phyloP scores from a whole-genome alignment of 805 yeast species.

The Candida fluviatilis region DNA sequence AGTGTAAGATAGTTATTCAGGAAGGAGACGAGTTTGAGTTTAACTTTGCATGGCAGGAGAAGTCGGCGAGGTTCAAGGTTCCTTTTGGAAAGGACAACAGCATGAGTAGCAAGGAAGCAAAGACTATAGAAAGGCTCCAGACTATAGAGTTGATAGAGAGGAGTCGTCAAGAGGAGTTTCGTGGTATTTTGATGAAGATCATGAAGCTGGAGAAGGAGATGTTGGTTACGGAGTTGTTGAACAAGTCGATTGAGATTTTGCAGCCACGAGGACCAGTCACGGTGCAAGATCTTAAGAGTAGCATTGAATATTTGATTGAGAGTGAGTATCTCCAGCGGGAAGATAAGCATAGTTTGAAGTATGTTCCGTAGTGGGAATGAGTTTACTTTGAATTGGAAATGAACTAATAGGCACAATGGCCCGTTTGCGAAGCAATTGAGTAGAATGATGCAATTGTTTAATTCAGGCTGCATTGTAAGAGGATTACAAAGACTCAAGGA shows the following conservation, averaged over 20 bases:
- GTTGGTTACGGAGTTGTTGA: slow-evolving; percentile 24
- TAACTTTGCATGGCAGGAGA: slow-evolving; percentile 26
- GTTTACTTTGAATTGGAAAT: too few species aligned
- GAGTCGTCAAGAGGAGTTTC: slow-evolving; percentile 26
- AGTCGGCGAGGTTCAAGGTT: slow-evolving; percentile 21
- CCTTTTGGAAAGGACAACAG: slow-evolving; percentile 24
- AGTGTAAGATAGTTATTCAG: slow-evolving; percentile 23
- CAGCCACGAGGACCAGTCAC: slow-evolving; percentile 23
- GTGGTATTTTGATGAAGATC: slow-evolving; percentile 23
- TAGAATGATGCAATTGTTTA: too few species aligned
- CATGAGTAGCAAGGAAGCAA: slow-evolving; percentile 6
- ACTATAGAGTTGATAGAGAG: slow-evolving; percentile 11
- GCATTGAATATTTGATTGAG: slow-evolving; percentile 31
- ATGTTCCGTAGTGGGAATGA: slow-evolving; percentile 30
- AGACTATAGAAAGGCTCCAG: slow-evolving; percentile 1
- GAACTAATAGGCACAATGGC: neutral
- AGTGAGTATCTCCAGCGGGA: slow-evolving; percentile 30
- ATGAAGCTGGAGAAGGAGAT: slow-evolving; percentile 27
- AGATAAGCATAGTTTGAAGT: slow-evolving; percentile 17
- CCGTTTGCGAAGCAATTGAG: too few species aligned
- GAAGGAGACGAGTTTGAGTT: slow-evolving; percentile 10
- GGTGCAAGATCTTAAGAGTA: slow-evolving; percentile 26
- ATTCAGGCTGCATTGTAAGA: too few species aligned
- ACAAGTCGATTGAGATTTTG: slow-evolving; percentile 16
- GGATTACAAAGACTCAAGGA: too few species aligned